A percentile compares a stretch with the other conserved stretches of the same genome.
phyloP scores from a whole-genome alignment of 805 yeast species.

The Metschnikowia cerradonensis region DNA sequence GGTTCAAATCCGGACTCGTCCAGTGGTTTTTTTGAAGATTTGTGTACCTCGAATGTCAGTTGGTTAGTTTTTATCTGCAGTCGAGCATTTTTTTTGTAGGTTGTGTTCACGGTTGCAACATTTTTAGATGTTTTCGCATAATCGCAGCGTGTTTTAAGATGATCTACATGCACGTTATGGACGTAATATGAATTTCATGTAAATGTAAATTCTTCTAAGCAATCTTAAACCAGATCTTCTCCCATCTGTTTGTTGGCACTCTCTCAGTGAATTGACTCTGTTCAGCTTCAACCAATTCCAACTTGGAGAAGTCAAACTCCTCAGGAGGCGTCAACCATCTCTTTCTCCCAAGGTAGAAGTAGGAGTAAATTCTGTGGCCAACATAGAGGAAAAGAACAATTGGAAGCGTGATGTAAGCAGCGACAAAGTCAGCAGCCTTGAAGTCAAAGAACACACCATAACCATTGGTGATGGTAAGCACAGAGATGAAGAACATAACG shows the following conservation, averaged over 20 bases:
- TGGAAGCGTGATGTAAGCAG: constrained; percentile 69
- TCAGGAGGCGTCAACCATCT: constrained; percentile 48
- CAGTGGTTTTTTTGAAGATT: constrained; percentile 31
- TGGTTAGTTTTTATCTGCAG: no score
- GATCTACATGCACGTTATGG: no score
- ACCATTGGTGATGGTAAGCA: constrained; percentile 69
- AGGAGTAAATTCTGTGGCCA: constrained; percentile 52
- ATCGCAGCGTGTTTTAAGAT: no score
- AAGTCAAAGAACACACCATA: constrained; percentile 63
- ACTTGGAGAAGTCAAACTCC: constrained; percentile 58
- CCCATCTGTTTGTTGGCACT: constrained; percentile 37
- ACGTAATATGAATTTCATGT: neutral
- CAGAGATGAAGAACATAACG: constrained; percentile 43
- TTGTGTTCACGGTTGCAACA: no score
- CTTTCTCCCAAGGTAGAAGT: constrained; percentile 21
- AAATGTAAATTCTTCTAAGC: neutral
- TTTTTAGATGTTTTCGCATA: no score
- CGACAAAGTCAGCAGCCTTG: constrained; percentile 65
- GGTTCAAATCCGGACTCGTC: constrained; percentile 78
- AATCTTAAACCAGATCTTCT: constrained; percentile 49
- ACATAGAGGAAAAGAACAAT: constrained; percentile 49
- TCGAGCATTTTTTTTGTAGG: no score
- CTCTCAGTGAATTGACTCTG: constrained; percentile 36
- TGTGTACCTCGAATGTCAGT: no score
- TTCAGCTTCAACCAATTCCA: constrained; percentile 57